These are phyloP conservation scores for Ulvella scutata DNA, from an alignment of 139 green algal genomes.

Conservation along the genomic window DNA sequence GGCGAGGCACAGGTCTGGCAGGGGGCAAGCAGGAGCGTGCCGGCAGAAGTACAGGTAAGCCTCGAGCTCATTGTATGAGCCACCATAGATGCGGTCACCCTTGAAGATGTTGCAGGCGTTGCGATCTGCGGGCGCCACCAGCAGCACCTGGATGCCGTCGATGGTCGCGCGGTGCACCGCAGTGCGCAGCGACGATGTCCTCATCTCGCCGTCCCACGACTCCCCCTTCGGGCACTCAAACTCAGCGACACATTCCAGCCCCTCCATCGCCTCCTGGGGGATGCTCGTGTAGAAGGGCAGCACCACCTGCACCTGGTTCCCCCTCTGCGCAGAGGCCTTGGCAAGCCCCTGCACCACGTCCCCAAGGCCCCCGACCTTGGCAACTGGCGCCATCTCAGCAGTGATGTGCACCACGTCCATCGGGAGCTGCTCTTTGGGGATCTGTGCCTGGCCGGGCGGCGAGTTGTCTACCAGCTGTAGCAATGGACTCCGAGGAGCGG, in stretches of 20 bases:
- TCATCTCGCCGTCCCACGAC: constrained; percentile 49
- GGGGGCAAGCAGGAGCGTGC: constrained; percentile 6
- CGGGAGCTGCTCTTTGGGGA: constrained; percentile 11
- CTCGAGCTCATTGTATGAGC: constrained; percentile 85
- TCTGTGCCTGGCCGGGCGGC: background rate
- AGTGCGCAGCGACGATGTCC: constrained; percentile 29
- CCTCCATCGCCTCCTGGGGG: constrained; percentile 34
- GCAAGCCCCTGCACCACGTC: constrained; percentile 79
- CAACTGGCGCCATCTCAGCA: constrained; percentile 83
- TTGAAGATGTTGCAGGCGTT: constrained; percentile 53
- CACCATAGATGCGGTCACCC: constrained; percentile 75
- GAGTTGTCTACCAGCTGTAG: background rate
- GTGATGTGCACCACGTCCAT: constrained; percentile 80
- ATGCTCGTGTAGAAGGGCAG: constrained; percentile 87
- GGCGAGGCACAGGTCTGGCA: background rate
- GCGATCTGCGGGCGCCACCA: constrained; percentile 53
- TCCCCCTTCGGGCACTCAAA: constrained; percentile 63
- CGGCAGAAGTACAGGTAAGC: constrained; percentile 92
- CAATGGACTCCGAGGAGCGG: background rate
- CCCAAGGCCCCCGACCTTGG: constrained; percentile 87
- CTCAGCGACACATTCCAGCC: constrained; percentile 48
- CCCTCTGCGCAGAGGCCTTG: constrained; percentile 37
- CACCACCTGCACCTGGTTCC: constrained; percentile 55
- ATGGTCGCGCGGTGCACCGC: constrained; percentile 36
- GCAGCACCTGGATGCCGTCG: constrained; percentile 25